A percentile compares a stretch with the other conserved stretches of the same genome.
phyloP scores from a whole-genome alignment of 176 grass and related monocot genomes.

The Carex myosuroides region DNA sequence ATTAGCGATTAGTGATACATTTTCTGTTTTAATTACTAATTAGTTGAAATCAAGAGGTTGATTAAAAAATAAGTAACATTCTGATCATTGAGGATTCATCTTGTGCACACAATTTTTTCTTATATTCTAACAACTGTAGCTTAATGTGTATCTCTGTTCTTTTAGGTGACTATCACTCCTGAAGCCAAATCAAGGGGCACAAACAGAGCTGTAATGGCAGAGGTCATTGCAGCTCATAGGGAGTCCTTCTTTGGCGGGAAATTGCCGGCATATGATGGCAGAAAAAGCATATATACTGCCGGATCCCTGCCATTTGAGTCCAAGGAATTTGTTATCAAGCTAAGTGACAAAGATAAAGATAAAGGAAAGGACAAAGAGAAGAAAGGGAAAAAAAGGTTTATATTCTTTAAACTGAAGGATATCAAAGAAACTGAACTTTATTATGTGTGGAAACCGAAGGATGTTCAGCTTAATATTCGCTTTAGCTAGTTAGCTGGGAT shows the following conservation, averaged over 20 bases:
- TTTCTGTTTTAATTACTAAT: neutral
- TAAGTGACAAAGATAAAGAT: conserved; percentile 38
- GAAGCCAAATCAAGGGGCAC: conserved; percentile 57
- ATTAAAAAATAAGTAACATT: neutral
- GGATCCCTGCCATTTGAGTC: conserved; percentile 69
- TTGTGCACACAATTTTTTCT: neutral
- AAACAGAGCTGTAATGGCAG: conserved; percentile 53
- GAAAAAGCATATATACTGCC: conserved; percentile 82
- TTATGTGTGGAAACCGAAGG: neutral
- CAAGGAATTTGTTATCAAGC: conserved; percentile 51
- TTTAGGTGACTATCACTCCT: conserved; percentile 65
- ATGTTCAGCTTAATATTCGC: neutral
- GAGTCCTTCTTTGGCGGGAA: conserved; percentile 43
- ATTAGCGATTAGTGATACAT: neutral
- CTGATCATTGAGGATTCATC: neutral
- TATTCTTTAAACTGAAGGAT: neutral
- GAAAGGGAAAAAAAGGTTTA: conserved; percentile 40
- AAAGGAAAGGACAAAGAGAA: conserved; percentile 18
- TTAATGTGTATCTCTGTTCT: neutral
- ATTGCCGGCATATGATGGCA: conserved; percentile 70
- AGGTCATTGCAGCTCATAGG: conserved; percentile 50
- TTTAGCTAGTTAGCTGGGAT: neutral
- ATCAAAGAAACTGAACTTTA: too few relatives aligned
- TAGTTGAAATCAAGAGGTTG: neutral
- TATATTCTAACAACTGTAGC: neutral